These are phyloP conservation scores for Penicillium desertorum DNA, from an alignment of 495 filamentous ascomycete species.

Conservation along the genomic window DNA sequence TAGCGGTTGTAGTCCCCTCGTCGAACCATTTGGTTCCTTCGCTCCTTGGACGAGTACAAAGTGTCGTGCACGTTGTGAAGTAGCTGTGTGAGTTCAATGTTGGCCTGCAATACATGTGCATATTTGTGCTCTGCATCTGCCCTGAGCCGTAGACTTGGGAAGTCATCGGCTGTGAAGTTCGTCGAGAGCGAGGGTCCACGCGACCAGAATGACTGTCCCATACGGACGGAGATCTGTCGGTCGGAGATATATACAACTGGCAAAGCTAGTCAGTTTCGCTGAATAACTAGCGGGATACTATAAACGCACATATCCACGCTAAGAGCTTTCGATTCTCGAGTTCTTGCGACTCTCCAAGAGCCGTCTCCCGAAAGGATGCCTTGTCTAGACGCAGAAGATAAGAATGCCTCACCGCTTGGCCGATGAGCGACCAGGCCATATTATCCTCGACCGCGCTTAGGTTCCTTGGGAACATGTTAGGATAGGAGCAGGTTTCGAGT, in stretches of 20 bases:
- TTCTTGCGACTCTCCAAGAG: neutral
- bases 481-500: constrained; percentile 3
- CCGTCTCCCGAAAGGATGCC: constrained; percentile 4
- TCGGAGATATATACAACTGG: constrained; percentile 8
- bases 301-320: constrained; percentile 5
- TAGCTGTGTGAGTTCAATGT: constrained; percentile 4
- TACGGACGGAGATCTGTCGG: constrained; percentile 12
- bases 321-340: constrained; percentile 2
- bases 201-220: constrained; percentile 12
- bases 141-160: constrained; percentile 4
- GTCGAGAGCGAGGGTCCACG: constrained; percentile 9
- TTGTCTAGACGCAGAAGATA: constrained; percentile 12
- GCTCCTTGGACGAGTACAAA: constrained; percentile 7
- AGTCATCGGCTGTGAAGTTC: constrained; percentile 7
- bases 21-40: constrained; percentile 5
- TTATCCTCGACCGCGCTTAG: constrained; percentile 10
- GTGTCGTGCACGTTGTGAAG: constrained; percentile 6
- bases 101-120: constrained; percentile 2
- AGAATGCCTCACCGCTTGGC: constrained; percentile 6
- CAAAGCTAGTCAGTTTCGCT: neutral
- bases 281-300: neutral
- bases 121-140: constrained; percentile 5
- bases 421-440: constrained; percentile 11
- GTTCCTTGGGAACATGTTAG: neutral
- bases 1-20: constrained; percentile 10